Base-by-base conservation (phyloP, 2,329 filamentous ascomycete genomes). In the Fusarium kyushuense region DNA sequence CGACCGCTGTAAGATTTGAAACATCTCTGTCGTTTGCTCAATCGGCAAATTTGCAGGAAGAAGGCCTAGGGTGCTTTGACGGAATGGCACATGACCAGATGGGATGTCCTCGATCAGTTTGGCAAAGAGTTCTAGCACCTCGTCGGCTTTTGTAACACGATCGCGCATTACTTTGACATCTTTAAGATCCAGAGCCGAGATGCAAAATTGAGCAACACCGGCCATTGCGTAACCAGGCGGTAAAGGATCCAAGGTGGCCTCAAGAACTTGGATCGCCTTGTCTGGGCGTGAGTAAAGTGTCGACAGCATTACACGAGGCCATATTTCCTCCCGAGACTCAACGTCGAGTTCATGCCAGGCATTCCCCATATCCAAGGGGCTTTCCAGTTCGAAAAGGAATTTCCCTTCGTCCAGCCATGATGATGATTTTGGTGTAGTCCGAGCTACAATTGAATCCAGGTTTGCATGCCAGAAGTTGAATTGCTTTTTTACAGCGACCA, bases 161-260 rank as follows among this genome's bases (percentile, higher is more conserved):
- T 77, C 72, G 6, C 70, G 72, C 12, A 58, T 32, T 16, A 54
- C 58, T 16, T 57, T 72, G 23, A 70, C 53, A 7, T 57, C 45
- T 7, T 55, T 40, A 4, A 74, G 64, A 16, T 58, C 58, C 27
- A 77, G 33, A 6, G 56, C 68, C 6, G 68, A 69, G 14, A 74
- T 74, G 17, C 79, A 65, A 49, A 78, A 77, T 16, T 75, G 61
- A 3, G 82, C 56, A 2, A 73, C 73, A 53, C 83, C 81, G 6
- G 76, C 72, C 11, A 79, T 75, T 11, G 78, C 78, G 54, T 81
- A 83, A 2, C 77, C 77, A 1, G 78, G 79, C 2, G 78, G 74
- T 13, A 73, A 53, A 7, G 77, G 76, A 35, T 80, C 72, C 54
- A 80, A 58, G 0, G 80, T 83, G 6, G 80, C 80, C 19, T 76